Percentiles rank a stretch among this genome's conserved stretches.
Evolutionary conservation across 2,329 filamentous ascomycete genomes (phyloP).

Genomic region (Phaeosphaeria sp.): DNA sequence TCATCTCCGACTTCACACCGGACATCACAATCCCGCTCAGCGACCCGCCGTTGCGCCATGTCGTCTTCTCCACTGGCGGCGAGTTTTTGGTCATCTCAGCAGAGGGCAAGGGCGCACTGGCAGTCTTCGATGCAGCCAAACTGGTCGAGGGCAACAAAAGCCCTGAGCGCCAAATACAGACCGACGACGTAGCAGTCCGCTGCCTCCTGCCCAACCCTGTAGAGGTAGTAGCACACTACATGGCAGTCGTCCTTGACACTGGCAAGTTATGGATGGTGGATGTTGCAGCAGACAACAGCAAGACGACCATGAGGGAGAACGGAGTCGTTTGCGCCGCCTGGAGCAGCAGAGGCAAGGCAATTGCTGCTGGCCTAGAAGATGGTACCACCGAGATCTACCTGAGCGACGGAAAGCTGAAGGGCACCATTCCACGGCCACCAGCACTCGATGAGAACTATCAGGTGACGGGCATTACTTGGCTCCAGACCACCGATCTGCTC

Average conservation of each 20-base stretch:
- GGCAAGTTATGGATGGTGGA: constrained; percentile 87
- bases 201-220: constrained; percentile 82
- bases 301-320: constrained; percentile 65
- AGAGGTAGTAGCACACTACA: constrained; percentile 72
- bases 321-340: constrained; percentile 86
- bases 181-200: constrained; percentile 76
- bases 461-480: constrained; percentile 84
- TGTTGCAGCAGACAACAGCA: constrained; percentile 64
- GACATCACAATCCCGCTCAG: constrained; percentile 69
- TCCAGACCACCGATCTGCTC: constrained; percentile 86
- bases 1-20: constrained; percentile 74
- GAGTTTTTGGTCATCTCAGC: constrained; percentile 82
- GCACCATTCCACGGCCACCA: constrained; percentile 78
- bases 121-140: constrained; percentile 77
- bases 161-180: constrained; percentile 76
- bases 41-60: constrained; percentile 81
- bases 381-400: constrained; percentile 85
- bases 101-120: constrained; percentile 79
- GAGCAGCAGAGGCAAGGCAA: constrained; percentile 92
- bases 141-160: constrained; percentile 69
- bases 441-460: constrained; percentile 68
- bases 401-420: constrained; percentile 78
- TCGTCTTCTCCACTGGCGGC: constrained; percentile 91
- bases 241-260: constrained; percentile 79
- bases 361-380: constrained; percentile 83